These are phyloP conservation scores for Cladorrhinum sp. DNA, from an alignment of 2,329 filamentous ascomycete species.

Conservation along the genomic window DNA sequence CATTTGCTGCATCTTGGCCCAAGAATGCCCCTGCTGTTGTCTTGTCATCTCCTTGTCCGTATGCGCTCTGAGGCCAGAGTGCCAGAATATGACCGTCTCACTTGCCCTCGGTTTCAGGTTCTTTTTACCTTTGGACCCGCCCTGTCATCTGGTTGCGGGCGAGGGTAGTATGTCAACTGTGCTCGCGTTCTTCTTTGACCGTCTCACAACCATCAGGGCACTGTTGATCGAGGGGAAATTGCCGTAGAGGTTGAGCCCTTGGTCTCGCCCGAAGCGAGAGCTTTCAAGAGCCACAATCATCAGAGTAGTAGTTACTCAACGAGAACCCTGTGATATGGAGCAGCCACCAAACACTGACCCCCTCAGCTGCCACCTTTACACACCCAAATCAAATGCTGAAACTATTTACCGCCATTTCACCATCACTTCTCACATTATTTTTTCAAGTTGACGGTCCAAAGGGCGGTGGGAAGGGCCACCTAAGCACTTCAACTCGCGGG, in stretches of 20 bases:
- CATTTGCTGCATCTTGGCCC: constrained; percentile 34
- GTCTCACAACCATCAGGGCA: constrained; percentile 17
- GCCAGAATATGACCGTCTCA: neutral
- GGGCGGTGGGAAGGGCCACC: constrained; percentile 51
- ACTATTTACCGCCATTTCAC: constrained; percentile 22
- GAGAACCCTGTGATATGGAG: constrained; percentile 4
- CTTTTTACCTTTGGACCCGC: constrained; percentile 1
- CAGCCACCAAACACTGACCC: constrained; percentile 14
- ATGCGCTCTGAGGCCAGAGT: neutral
- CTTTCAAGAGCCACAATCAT: neutral
- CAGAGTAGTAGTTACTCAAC: constrained; percentile 13
- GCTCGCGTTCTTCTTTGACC: neutral
- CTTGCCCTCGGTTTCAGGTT: constrained; percentile 30
- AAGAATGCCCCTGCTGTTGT: constrained; percentile 36
- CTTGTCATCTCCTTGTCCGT: neutral
- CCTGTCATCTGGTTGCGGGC: neutral
- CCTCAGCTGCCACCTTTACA: constrained; percentile 2
- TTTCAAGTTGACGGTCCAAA: constrained; percentile 44
- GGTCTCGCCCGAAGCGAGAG: constrained; percentile 2
- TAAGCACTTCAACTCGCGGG: constrained; percentile 39
- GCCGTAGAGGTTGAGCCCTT: neutral
- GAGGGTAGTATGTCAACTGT: neutral
- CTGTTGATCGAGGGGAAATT: neutral
- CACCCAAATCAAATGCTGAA: neutral
- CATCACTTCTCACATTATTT: constrained; percentile 42